Evolutionary conservation across 306 rosid species (phyloP), one percentile per base, ranked within the genome.

Genomic region (Canavalia ensiformis): DNA sequence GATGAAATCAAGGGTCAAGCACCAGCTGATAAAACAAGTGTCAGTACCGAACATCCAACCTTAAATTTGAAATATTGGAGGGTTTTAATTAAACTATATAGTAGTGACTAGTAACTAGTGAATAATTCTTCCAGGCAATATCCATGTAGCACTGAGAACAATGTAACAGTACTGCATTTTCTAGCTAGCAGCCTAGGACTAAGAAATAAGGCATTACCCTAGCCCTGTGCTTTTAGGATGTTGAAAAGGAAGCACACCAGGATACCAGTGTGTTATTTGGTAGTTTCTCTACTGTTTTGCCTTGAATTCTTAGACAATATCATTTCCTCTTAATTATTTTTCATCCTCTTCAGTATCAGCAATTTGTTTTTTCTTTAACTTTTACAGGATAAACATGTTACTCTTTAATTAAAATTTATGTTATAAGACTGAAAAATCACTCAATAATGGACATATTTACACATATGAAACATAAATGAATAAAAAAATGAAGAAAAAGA

Each of bases 1-100:
- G 35, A 68, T 46, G 52, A 89, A 89, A 65, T 80, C 34, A 41
- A 51, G 73, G 4, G 74, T 83, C 89, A 92, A 82, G 68, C 68
- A 79, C 72, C 70, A 13, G 39, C 54, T 45, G 66, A 45, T 25
- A 60, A 79, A 70, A 74, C 29, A 58, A 67, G 44, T 51, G 45
- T 58, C 50, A 70, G 74, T 47, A 80, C 74, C 56, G 66, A 60
- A 58, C 79, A 83, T 57, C 78, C 66, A 79, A 44, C 50, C 74
- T 65, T 52, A 42, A 18, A 34, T 76, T 55, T 37, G 56, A 34
- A 60, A 73, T 18, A 72, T 13, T 68, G 75, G 37, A 77, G 69
- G 75, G 39, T 80, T 45, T 37, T 56, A 31, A 47, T 75, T 65
- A 51, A 68, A 78, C 8, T 49, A 11, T 68, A 46, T 50, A 56